phyloP scores from a whole-genome alignment of 768 basidiomycete species.

The Psilocybe azurescens region DNA sequence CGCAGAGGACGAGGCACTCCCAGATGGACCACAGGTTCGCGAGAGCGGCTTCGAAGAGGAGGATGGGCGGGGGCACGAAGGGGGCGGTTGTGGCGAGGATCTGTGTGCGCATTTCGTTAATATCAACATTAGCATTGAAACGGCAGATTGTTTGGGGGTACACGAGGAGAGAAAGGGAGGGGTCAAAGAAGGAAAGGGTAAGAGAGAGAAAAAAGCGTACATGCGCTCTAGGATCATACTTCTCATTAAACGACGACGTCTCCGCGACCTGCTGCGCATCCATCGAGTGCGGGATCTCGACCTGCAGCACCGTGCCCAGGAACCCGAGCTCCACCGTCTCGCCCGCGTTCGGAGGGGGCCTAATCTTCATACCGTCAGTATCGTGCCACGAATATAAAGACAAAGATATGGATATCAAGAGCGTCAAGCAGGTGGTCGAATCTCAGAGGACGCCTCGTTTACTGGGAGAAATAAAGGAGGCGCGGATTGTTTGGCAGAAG shows the following conservation, averaged over 20 bases:
- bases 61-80: constrained; percentile 59
- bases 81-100: constrained; percentile 72
- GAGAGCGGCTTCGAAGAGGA: constrained; percentile 67
- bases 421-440: no score
- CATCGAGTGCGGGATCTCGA: constrained; percentile 68
- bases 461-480: no score
- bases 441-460: no score
- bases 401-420: no score
- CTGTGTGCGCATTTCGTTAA: constrained; percentile 34
- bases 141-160: no score
- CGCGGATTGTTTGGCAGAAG: no score
- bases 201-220: constrained; percentile 37
- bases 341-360: constrained; percentile 79
- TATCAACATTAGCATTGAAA: neutral
- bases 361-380: constrained; percentile 54
- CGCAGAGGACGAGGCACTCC: constrained; percentile 92
- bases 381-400: neutral
- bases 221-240: constrained; percentile 57
- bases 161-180: neutral
- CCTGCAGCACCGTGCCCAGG: constrained; percentile 74
- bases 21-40: constrained; percentile 84
- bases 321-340: constrained; percentile 80
- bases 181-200: neutral
- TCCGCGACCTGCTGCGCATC: constrained; percentile 79
- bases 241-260: constrained; percentile 53